Evolutionary conservation across 75 land plant genomes (phyloP).

Genomic region (Selaginella tamariscina): DNA sequence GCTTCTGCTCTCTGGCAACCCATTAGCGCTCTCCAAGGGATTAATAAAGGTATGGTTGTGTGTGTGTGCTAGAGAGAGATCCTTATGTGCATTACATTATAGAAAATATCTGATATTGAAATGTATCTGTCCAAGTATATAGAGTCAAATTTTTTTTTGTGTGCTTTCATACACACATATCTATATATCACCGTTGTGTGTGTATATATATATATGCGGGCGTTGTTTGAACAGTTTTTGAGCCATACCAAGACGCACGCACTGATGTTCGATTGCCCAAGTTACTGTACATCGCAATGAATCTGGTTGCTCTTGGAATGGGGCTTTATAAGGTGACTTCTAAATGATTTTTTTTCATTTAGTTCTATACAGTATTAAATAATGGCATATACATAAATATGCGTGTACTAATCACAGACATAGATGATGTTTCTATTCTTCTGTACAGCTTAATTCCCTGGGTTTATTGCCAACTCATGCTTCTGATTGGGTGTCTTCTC

Average conservation of each 20-base stretch:
- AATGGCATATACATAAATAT: no score
- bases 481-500: slow-evolving; percentile 91
- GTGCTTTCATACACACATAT: no score
- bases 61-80: no score
- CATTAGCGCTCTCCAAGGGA: slow-evolving; percentile 81
- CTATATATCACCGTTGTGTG: no score
- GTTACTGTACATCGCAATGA: slow-evolving; percentile 64
- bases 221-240: slow-evolving; percentile 47
- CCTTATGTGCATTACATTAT: no score
- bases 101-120: no score
- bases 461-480: slow-evolving; percentile 94
- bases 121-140: no score
- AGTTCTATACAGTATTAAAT: background rate
- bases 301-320: slow-evolving; percentile 54
- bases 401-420: background rate
- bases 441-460: slow-evolving; percentile 72
- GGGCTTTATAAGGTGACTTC: slow-evolving; percentile 84
- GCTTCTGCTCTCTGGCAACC: slow-evolving; percentile 98
- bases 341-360: background rate
- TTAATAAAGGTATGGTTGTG: slow-evolving; percentile 97
- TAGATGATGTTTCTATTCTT: no score
- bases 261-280: slow-evolving; percentile 70
- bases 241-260: slow-evolving; percentile 77
- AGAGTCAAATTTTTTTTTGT: slow-evolving; percentile 5
- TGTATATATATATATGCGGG: no score